Evolutionary conservation across 129 eudicot genomes (phyloP).

Genomic region (Arctium minus): DNA sequence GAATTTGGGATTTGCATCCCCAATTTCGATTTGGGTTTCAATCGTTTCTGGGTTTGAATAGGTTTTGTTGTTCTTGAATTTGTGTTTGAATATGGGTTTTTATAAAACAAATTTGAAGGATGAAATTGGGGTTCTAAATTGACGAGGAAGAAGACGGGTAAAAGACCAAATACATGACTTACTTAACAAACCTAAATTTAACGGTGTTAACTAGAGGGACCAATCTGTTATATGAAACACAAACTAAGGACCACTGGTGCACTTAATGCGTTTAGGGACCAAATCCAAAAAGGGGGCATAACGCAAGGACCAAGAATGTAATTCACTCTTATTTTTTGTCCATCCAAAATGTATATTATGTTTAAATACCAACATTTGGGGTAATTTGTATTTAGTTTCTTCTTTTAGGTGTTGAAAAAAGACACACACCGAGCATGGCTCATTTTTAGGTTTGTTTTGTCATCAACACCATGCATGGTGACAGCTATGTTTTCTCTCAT

Average conservation of each 20-base stretch:
- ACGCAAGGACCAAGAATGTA: background rate
- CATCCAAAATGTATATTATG: background rate
- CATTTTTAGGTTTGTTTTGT: no score
- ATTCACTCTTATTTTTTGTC: background rate
- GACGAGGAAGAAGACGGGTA: background rate
- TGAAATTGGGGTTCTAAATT: background rate
- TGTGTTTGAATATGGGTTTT: background rate
- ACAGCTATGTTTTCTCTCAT: no score
- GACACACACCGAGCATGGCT: no score
- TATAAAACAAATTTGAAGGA: background rate
- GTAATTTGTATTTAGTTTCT: background rate
- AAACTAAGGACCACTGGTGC: background rate
- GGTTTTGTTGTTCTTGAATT: background rate
- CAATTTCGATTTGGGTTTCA: background rate
- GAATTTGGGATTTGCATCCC: background rate
- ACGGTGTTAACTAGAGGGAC: background rate
- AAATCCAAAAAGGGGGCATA: background rate
- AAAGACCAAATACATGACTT: background rate
- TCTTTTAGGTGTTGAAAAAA: no score
- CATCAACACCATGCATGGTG: no score
- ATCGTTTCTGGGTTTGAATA: background rate
- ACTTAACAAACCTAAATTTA: background rate
- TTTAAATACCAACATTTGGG: background rate
- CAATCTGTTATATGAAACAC: background rate
- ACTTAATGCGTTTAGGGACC: background rate